Evolutionary conservation across 805 yeast species (phyloP), one percentile per base, ranked within the genome.

Genomic region (Nakazawaea populi): DNA sequence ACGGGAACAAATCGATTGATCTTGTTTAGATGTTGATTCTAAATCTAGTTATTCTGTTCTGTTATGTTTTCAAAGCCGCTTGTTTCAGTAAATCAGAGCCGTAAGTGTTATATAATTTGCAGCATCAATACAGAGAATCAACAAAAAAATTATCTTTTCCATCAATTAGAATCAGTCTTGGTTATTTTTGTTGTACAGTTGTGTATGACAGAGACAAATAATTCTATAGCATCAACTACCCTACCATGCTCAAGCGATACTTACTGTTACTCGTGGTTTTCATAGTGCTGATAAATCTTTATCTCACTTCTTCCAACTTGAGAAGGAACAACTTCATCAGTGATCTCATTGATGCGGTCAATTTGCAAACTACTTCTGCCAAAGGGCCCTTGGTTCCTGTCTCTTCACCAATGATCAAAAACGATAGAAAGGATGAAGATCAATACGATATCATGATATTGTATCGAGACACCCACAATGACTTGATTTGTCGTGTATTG

Each of bases 61-160:
- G 24, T 18, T 18, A 3, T 18, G 24, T 18, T 18, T 18, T 18
- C 24, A 18, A 18, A 18, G 24, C 24, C 24, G 24, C 24, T 3
- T 3, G 24, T 18, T 18, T 18, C 24, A 18, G 24, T 18, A 18
- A 18, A 2, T 18, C 24, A 18, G 24, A 18, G 24, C 24, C 24
- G 24, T 18, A 18, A 18, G 24, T 18, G 24, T 18, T 18, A 18
- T 18, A 18, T 2, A 18, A 18, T 18, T 18, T 18, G 24, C 24
- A 18, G 24, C 24, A 62, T 67, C 85, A 4, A 83, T 87, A 27
- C 59, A 58, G 46, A 52, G 52, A 52, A 4, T 29, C 39, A n/a
- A 51, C 35, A 8, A 32, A 9, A 32, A 32, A 32, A 18, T 40
- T 40, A 40, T 40, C 42, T 40, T 40, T 40, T 40, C 30, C 42